These are phyloP conservation scores for Dactylellina sp. DNA, from an alignment of 2,329 filamentous ascomycete genomes.

Conservation along the genomic window DNA sequence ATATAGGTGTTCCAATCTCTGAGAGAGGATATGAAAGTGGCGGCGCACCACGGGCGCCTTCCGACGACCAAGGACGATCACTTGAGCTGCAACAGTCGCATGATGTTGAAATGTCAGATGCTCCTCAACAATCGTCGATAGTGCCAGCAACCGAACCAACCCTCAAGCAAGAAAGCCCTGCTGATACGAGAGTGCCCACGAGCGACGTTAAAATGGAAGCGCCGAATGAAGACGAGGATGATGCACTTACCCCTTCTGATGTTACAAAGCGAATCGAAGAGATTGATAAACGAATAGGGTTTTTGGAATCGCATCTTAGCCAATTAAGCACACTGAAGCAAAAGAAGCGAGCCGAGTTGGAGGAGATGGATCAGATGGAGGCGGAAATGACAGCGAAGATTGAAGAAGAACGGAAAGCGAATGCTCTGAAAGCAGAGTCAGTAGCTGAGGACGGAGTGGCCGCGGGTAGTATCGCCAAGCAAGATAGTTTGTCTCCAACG, in stretches of 20 bases:
- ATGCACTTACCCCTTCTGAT: slow-evolving; percentile 45
- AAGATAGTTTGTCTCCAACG: slow-evolving; percentile 46
- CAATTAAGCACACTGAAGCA: slow-evolving; percentile 34
- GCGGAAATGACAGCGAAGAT: slow-evolving; percentile 24
- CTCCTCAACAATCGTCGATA: slow-evolving; percentile 14
- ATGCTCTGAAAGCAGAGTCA: slow-evolving; percentile 9
- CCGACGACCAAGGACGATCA: neutral
- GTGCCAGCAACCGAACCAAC: slow-evolving; percentile 9
- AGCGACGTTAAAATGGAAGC: slow-evolving; percentile 33
- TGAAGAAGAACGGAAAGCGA: slow-evolving; percentile 29
- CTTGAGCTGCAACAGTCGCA: slow-evolving; percentile 2
- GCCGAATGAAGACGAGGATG: slow-evolving; percentile 43
- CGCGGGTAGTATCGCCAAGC: slow-evolving; percentile 23
- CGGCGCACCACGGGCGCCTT: neutral
- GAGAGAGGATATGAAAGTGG: slow-evolving; percentile 19
- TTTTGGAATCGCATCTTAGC: slow-evolving; percentile 37
- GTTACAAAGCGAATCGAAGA: slow-evolving; percentile 47
- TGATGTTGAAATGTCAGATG: slow-evolving; percentile 51
- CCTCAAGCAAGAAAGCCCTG: slow-evolving; percentile 51
- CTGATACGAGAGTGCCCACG: slow-evolving; percentile 26
- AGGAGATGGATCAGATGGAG: slow-evolving; percentile 35
- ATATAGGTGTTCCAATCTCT: slow-evolving; percentile 9
- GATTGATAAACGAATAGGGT: slow-evolving; percentile 38
- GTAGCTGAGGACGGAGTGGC: slow-evolving; percentile 19
- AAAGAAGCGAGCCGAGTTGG: slow-evolving; percentile 37